These are phyloP conservation scores for Vitis vinifera DNA, from an alignment of 164 flowering plant genomes.

Conservation along the genomic window ASM3070453v1 NC_081811.1:27909001-27909500, in stretches of 20 bases:
- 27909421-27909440: not conserved
- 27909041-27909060: slow-evolving; percentile 3
- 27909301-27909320: not conserved
- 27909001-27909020: slow-evolving; percentile 3
- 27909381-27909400: not conserved
- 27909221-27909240: too few relatives aligned
- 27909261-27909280: too few relatives aligned
- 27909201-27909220: not conserved
- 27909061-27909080: not conserved
- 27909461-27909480: not conserved
- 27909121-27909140: not conserved
- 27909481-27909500: not conserved
- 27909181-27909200: not conserved
- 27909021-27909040: slow-evolving; percentile 1
- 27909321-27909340: not conserved
- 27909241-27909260: too few relatives aligned
- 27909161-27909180: not conserved
- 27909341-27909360: not conserved
- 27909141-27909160: not conserved
- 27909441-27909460: not conserved
- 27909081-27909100: not conserved
- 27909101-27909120: not conserved
- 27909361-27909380: not conserved
- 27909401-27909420: not conserved
- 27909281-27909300: too few relatives aligned